These are phyloP conservation scores for Mycena belliarum DNA, from an alignment of 768 basidiomycete species.

Conservation along the genomic window DNA sequence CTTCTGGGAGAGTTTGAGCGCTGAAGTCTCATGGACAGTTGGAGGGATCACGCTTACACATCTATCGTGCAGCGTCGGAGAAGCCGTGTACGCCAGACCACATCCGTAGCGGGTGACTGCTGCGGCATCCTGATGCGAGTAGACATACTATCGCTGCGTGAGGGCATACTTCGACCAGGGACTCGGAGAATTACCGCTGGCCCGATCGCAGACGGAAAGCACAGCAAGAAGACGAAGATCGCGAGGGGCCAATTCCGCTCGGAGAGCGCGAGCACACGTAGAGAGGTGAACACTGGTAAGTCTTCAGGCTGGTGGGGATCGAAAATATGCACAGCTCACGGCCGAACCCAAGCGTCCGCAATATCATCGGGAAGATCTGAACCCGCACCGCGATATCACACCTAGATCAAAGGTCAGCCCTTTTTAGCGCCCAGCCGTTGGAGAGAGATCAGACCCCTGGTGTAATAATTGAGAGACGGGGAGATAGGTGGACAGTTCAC, in stretches of 20 bases:
- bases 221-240: slow-evolving; percentile 27
- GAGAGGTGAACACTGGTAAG: slow-evolving; percentile 29
- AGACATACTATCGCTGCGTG: slow-evolving; percentile 14
- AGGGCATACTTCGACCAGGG: not conserved
- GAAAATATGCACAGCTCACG: not conserved
- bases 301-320: not conserved
- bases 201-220: slow-evolving; percentile 29
- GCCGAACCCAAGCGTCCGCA: slow-evolving; percentile 30
- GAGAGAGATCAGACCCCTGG: slow-evolving; percentile 5
- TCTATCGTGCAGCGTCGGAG: slow-evolving; percentile 17
- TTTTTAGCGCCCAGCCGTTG: not conserved
- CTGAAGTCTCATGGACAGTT: too few species aligned
- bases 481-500: slow-evolving; percentile 1
- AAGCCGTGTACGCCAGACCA: slow-evolving; percentile 16
- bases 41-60: slow-evolving; percentile 2
- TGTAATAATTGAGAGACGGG: too few species aligned
- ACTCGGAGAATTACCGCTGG: slow-evolving; percentile 26
- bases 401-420: slow-evolving; percentile 15
- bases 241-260: slow-evolving; percentile 27
- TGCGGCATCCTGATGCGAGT: slow-evolving; percentile 14
- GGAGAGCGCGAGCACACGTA: slow-evolving; percentile 31
- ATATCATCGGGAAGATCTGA: slow-evolving; percentile 33
- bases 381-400: slow-evolving; percentile 33
- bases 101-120: slow-evolving; percentile 19
- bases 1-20: too few species aligned